Conservation (phyloP, 2,329 filamentous ascomycete species). For the Xylariaceae sp. region DNA sequence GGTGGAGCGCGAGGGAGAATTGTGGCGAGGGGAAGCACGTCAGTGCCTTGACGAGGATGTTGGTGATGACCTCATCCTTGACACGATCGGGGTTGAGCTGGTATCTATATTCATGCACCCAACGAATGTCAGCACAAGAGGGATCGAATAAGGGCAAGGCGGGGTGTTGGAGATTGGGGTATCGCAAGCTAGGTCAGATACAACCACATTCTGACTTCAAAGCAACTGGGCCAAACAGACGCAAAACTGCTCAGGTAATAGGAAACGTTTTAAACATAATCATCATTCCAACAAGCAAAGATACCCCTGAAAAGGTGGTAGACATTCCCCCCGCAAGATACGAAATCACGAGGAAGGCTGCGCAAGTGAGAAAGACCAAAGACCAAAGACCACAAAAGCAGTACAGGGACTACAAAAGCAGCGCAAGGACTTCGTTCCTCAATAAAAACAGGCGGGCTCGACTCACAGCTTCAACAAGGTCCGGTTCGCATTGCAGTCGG, state of each 20-base stretch:
- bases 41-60: constrained; percentile 96
- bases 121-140: constrained; percentile 4
- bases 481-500: constrained; percentile 95
- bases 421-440: neutral
- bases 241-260: constrained; percentile 81
- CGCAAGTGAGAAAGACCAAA: constrained; percentile 12
- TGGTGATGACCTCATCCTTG: constrained; percentile 95
- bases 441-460: constrained; percentile 2
- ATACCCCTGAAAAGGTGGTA: neutral
- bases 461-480: constrained; percentile 96
- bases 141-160: neutral
- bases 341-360: neutral
- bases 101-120: constrained; percentile 60
- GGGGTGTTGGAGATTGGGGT: constrained; percentile 4
- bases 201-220: constrained; percentile 71
- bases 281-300: constrained; percentile 57
- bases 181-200: constrained; percentile 56
- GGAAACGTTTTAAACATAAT: constrained; percentile 84
- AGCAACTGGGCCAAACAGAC: constrained; percentile 49
- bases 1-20: constrained; percentile 89
- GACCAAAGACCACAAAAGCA: too few species aligned
- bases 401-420: neutral
- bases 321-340: constrained; percentile 4
- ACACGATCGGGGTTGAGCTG: constrained; percentile 99
- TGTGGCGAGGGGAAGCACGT: constrained; percentile 95